Base-by-base conservation (phyloP, 257 asterid genomes). In the Verbena officinalis region DNA sequence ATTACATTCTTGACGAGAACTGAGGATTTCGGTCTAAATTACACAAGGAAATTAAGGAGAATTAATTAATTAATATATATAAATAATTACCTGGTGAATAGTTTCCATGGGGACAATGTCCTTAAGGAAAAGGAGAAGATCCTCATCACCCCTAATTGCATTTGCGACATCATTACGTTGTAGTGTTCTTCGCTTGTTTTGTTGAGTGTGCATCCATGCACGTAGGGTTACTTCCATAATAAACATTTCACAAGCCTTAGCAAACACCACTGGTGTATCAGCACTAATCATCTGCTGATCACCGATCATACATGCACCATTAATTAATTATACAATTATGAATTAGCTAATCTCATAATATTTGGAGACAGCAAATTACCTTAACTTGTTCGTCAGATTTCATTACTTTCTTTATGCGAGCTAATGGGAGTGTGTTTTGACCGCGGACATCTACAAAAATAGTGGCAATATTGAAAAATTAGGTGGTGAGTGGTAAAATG, bases 221-320 rank as follows among this genome's bases (percentile, higher is more conserved):
- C 80, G 76, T 4, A 58, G 9, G 0, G 80, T 71, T 24, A 83
- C 49, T 31, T 83, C 86, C 72, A 67, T 53, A 5, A 80, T 57
- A 11, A 80, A 71, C 17, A 75, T 17, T 64, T 75, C 86, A 34
- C 72, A 49, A 48, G 83, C 84, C 68, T 78, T 82, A 1, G 68
- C 77, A 11, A 76, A 9, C 34, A 78, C 52, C 50, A 75, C 63
- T 0, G 75, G 73, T 11, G 86, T 65, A 55, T 77, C 77, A 19
- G 72, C 73, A 21, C 80, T 77, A n/a, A 77, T 67, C 83, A 78
- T 80, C 84, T 80, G 73, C 24, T 34, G n/a, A n/a, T n/a, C n/a
- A n/a, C n/a, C n/a, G n/a, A n/a, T n/a, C n/a, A n/a, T n/a, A n/a
- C n/a, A n/a, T n/a, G n/a, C n/a, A n/a, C n/a, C n/a, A n/a, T n/a